Evolutionary conservation across 2,329 filamentous ascomycete genomes (phyloP).

Genomic region (Peltaster fructicola): DNA sequence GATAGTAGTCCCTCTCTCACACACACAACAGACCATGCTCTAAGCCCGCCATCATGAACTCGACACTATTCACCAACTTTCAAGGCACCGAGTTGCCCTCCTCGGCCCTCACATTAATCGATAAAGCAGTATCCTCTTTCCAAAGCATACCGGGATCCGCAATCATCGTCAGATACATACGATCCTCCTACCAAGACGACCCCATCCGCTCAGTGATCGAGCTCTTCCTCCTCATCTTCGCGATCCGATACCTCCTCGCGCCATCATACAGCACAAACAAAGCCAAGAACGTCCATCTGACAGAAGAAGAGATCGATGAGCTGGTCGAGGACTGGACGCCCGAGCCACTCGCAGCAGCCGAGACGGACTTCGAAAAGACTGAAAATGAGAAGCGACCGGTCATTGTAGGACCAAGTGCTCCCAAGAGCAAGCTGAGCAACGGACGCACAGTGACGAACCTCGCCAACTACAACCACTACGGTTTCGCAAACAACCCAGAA

Average conservation of each 20-base stretch:
- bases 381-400: slow-evolving; percentile 76
- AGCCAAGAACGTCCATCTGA: slow-evolving; percentile 73
- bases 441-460: slow-evolving; percentile 87
- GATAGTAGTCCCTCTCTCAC: slow-evolving; percentile 2
- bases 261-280: slow-evolving; percentile 86
- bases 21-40: slow-evolving; percentile 3
- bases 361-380: slow-evolving; percentile 56
- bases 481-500: slow-evolving; percentile 80
- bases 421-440: slow-evolving; percentile 58
- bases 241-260: slow-evolving; percentile 78
- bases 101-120: slow-evolving; percentile 35
- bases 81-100: slow-evolving; percentile 38
- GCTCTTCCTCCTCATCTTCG: slow-evolving; percentile 84
- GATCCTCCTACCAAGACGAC: slow-evolving; percentile 94
- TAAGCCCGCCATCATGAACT: slow-evolving; percentile 9
- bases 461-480: slow-evolving; percentile 93
- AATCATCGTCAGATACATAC: slow-evolving; percentile 86
- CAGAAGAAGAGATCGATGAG: slow-evolving; percentile 94
- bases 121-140: slow-evolving; percentile 43
- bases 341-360: slow-evolving; percentile 66
- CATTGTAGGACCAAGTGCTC: slow-evolving; percentile 76
- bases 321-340: slow-evolving; percentile 92
- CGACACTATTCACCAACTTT: slow-evolving; percentile 7
- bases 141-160: slow-evolving; percentile 87
- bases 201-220: slow-evolving; percentile 87